phyloP scores from a whole-genome alignment of 208 protist species.

The Acanthamoeba culbertsoni region DNA sequence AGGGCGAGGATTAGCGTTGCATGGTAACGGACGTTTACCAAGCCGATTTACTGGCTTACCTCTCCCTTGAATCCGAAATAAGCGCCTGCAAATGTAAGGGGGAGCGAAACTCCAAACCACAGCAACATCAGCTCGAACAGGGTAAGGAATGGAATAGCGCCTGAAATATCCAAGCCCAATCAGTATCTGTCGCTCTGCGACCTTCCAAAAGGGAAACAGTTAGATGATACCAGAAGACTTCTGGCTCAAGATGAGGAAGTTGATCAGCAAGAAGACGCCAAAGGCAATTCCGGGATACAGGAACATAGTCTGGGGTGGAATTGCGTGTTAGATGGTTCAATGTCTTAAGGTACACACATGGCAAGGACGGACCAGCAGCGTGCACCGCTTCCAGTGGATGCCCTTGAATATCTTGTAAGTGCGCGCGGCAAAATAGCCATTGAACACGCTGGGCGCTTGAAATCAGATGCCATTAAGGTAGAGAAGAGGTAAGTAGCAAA shows the following conservation, averaged over 20 bases:
- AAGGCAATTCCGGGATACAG: constrained; percentile 85
- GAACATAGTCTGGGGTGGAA: too few species aligned
- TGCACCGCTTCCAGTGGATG: constrained; percentile 89
- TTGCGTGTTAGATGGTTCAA: too few species aligned
- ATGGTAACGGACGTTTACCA: constrained; percentile 90
- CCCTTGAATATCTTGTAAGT: constrained; percentile 90
- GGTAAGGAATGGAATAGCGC: neutral
- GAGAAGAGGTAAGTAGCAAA: too few species aligned
- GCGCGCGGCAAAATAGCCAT: constrained; percentile 91
- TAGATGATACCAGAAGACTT: constrained; percentile 79
- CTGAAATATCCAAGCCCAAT: constrained; percentile 7
- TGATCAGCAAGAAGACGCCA: constrained; percentile 88
- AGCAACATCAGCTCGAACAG: constrained; percentile 82
- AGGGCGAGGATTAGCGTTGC: too few species aligned
- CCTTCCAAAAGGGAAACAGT: constrained; percentile 78
- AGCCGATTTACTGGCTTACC: too few species aligned
- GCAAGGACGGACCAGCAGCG: too few species aligned
- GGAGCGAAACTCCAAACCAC: constrained; percentile 93
- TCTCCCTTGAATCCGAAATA: constrained; percentile 94
- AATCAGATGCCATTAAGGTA: too few species aligned
- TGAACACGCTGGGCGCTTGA: too few species aligned
- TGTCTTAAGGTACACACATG: too few species aligned
- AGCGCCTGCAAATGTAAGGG: constrained; percentile 94
- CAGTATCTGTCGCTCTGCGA: constrained; percentile 64
- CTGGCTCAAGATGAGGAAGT: constrained; percentile 85